Evolutionary conservation across 306 rosid genomes (phyloP).

Genomic region (Cicer pinnatifidum): DNA sequence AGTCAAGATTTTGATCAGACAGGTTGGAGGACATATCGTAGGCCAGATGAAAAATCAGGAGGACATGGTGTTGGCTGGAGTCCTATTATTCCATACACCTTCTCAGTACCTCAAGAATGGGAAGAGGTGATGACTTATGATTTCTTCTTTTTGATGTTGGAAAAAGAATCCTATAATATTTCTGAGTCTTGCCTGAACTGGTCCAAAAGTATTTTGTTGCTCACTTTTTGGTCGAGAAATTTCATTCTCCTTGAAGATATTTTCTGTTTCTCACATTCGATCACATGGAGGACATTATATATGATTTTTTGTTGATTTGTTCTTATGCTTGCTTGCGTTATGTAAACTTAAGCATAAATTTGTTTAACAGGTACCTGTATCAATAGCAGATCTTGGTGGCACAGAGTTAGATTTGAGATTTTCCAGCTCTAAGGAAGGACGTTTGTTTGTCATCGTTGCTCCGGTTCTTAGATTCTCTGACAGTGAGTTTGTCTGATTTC

Average conservation of each 20-base stretch:
- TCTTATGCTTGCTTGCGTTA: slow-evolving; percentile 12
- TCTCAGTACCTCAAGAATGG: slow-evolving; percentile 90
- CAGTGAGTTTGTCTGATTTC: slow-evolving; percentile 51
- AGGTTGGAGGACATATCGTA: slow-evolving; percentile 99
- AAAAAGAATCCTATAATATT: slow-evolving; percentile 22
- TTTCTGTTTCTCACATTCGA: slow-evolving; percentile 8
- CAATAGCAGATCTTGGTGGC: slow-evolving; percentile 99
- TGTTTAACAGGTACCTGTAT: slow-evolving; percentile 83
- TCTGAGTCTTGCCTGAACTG: slow-evolving; percentile 31
- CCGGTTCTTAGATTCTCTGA: slow-evolving; percentile 93
- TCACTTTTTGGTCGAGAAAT: not conserved
- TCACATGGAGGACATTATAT: slow-evolving; percentile 9
- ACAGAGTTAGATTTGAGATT: slow-evolving; percentile 96
- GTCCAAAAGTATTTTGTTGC: slow-evolving; percentile 8
- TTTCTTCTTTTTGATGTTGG: slow-evolving; percentile 22
- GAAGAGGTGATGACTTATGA: slow-evolving; percentile 66
- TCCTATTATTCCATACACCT: slow-evolving; percentile 90
- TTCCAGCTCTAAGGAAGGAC: slow-evolving; percentile 81
- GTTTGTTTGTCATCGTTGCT: slow-evolving; percentile 81
- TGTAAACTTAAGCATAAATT: slow-evolving; percentile 27
- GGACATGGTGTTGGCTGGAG: slow-evolving; percentile 99
- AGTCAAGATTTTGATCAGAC: slow-evolving; percentile 71
- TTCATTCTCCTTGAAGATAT: not conserved
- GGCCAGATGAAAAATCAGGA: slow-evolving; percentile 98
- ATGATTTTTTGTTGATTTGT: not conserved